Conservation (phyloP, 306 rosid species). For the Quercus berberidifolia region DNA sequence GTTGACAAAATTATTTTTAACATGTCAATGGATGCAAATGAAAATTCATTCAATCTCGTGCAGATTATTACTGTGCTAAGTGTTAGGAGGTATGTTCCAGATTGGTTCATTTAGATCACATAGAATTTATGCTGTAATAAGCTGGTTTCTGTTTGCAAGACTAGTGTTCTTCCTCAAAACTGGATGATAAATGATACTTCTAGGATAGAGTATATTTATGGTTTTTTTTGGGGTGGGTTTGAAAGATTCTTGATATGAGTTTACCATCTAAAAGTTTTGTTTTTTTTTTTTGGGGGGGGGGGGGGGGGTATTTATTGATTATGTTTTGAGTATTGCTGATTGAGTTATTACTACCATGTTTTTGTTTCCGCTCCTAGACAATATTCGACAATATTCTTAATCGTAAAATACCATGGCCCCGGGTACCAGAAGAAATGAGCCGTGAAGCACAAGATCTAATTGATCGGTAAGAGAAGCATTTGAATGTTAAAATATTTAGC, state of each 20-base stretch:
- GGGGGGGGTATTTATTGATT: neutral
- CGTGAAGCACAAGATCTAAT: constrained; percentile 82
- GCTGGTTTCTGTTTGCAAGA: neutral
- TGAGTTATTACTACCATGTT: constrained; percentile 15
- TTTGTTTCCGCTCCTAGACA: constrained; percentile 45
- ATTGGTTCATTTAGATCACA: neutral
- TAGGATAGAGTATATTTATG: neutral
- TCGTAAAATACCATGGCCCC: constrained; percentile 94
- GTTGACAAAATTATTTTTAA: neutral
- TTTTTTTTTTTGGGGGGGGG: too few species aligned
- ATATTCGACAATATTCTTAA: constrained; percentile 97
- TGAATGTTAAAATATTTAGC: constrained; percentile 7
- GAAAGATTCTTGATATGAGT: neutral
- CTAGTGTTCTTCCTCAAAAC: neutral
- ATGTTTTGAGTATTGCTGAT: neutral
- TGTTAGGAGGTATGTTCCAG: neutral
- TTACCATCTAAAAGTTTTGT: neutral
- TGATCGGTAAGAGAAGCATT: constrained; percentile 61
- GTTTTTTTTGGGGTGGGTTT: neutral
- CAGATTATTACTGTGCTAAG: neutral
- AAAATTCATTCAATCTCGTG: neutral
- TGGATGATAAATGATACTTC: neutral
- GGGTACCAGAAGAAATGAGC: constrained; percentile 83
- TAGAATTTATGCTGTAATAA: neutral
- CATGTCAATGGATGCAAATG: neutral